Evolutionary conservation across 1,284 basidiomycete genomes (phyloP).

Genomic region (Rhodotorula sp.): DNA sequence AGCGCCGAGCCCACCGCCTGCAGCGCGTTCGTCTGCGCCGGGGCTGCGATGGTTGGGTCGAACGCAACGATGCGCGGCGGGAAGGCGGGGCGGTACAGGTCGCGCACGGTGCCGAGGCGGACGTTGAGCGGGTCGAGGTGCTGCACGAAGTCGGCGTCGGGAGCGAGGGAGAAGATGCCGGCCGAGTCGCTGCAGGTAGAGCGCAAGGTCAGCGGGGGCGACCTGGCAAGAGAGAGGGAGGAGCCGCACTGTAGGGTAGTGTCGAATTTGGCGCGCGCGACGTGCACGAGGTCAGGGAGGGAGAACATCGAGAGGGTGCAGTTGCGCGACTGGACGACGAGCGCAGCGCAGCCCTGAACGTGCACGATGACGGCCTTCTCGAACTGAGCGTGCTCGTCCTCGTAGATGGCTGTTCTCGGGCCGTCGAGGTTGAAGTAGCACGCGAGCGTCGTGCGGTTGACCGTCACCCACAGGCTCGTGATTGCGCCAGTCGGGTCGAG

Average conservation of each 20-base stretch:
- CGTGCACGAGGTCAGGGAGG: conserved; percentile 24
- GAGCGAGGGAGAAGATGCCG: conserved; percentile 23
- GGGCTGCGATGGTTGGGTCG: conserved; percentile 29
- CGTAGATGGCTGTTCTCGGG: conserved; percentile 31
- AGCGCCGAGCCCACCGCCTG: conserved; percentile 23
- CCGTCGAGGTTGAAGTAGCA: conserved; percentile 54
- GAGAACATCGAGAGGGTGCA: conserved; percentile 33
- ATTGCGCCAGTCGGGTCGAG: conserved; percentile 47
- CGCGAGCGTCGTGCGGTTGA: conserved; percentile 49
- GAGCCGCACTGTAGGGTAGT: conserved; percentile 36
- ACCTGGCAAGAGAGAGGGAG: not conserved
- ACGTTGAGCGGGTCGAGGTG: conserved; percentile 37
- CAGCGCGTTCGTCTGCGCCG: conserved; percentile 20
- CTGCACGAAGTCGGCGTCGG: conserved; percentile 40
- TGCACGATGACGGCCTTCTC: conserved; percentile 24
- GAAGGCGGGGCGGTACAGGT: conserved; percentile 31
- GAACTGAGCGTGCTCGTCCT: conserved; percentile 23
- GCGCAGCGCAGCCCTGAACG: conserved; percentile 26
- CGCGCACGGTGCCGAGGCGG: conserved; percentile 35
- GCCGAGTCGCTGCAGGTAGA: conserved; percentile 19
- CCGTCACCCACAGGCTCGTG: conserved; percentile 56
- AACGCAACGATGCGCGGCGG: conserved; percentile 21
- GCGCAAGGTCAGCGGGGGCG: not conserved
- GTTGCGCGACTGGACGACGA: conserved; percentile 30
- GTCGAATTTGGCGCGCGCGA: conserved; percentile 30